Evolutionary conservation across 2,329 filamentous ascomycete genomes (phyloP).

Genomic region (Ambrosiella cleistominuta): DNA sequence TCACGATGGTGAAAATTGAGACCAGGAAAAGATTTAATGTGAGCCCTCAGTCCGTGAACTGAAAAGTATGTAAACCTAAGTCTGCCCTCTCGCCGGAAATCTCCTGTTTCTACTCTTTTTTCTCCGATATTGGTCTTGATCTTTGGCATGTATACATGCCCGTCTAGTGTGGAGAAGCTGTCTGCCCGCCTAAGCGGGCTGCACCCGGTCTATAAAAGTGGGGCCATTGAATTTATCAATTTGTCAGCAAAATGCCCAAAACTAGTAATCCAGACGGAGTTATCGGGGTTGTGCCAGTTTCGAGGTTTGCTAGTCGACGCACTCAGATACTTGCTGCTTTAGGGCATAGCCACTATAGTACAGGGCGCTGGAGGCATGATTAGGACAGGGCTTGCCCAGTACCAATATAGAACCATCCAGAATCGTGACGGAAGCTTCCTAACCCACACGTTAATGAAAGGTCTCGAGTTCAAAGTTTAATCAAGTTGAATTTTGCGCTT

Average conservation of each 20-base stretch:
- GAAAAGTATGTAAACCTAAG: conserved; percentile 1
- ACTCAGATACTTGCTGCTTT: too few relatives aligned
- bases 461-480: neutral
- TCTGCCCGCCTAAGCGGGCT: neutral
- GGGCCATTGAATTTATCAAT: conserved; percentile 11
- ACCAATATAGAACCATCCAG: conserved; percentile 5
- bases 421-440: neutral
- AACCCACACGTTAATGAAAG: neutral
- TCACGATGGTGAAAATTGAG: neutral
- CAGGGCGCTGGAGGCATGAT: neutral
- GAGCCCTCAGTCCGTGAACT: neutral
- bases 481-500: too few relatives aligned
- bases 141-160: neutral
- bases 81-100: neutral
- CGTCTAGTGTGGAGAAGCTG: neutral
- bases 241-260: conserved; percentile 14
- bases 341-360: neutral
- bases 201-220: neutral
- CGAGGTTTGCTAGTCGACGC: neutral
- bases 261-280: neutral
- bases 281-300: neutral
- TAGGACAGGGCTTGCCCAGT: neutral
- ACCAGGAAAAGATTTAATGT: neutral
- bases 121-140: neutral
- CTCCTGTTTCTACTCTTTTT: neutral